Evolutionary conservation across 176 grass and related monocot genomes (phyloP), one percentile per base, ranked within the genome.

Genomic region (Carex parvula): DNA sequence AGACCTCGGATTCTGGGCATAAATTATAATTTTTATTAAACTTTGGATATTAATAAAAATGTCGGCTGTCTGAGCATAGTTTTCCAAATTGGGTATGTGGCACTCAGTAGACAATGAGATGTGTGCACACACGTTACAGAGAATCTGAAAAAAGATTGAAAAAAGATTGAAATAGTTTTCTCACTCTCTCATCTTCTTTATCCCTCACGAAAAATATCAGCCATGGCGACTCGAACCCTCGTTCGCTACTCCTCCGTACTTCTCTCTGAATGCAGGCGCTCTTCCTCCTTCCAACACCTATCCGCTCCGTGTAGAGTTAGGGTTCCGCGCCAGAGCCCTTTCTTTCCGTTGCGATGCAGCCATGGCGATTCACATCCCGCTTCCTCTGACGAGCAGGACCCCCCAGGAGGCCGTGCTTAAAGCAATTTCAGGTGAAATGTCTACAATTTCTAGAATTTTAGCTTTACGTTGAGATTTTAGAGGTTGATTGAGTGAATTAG

Each of bases 321-420:
- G 20, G 58, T 39, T 70, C 50, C 0, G 8, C 64, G 76, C 48
- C 77, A 60, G n/a, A 71, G n/a, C 11, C 70, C 69, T 3, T 46
- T 67, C 48, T 63, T 30, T 35, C 61, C 76, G 63, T 54, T 88
- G 55, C 71, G 89, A 24, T 88, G 87, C 67, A 84, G 81, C 81
- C 48, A 61, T 54, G 69, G 83, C 67, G n/a, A 77, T 32, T 57
- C 70, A 18, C 65, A 32, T 61, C 42, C 72, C 17, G 21, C 85
- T 63, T 29, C 44, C 20, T 70, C 81, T 18, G 92, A 88, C 17
- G 84, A 86, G 30, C 87, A 81, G 60, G 88, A 78, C 16, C 90
- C 93, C 91, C 17, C 93, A 96, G 85, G 91, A 96, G 69, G 76
- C 87, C 21, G 87, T 96, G 14, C 91, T 96, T 57, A 93, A 91